Evolutionary conservation across 2,329 filamentous ascomycete genomes (phyloP), one percentile per base, ranked within the genome.

Genomic region (Penicillium sp.): DNA sequence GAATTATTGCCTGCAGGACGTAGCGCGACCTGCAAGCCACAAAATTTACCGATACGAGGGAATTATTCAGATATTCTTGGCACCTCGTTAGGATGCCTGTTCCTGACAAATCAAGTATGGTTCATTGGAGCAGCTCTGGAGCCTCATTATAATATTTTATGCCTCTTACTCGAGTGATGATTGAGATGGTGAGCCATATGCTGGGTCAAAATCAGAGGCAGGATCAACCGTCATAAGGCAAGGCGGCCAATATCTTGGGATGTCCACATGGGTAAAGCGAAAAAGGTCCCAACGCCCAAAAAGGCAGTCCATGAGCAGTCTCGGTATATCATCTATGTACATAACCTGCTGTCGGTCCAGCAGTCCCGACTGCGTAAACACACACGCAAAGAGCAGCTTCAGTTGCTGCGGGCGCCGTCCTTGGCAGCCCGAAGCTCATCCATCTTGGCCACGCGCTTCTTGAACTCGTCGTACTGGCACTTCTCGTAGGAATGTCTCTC

Each of bases 391-490:
- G 49, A 55, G 48, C 45, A 48, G 47, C 49, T 53, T 65, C 52
- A 95, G 74, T 95, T 96, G 78, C 87, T 94, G 71, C 91, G 82
- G 64, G 80, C 84, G 52, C 88, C 89, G 49, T 75, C 82, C 80
- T 94, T 95, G 50, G 87, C 83, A 58, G 82, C 90, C 67, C 89
- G 81, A 66, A 98, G 74, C 77, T 98, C 90, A 64, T 97, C 84
- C 93, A 98, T 98, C 84, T 95, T 97, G 66, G 86, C 88, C 56
- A 98, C 93, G 49, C 93, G 84, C 80, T 91, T 89, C 83, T 95
- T 95, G 79, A 98, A 98, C 71, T 97, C 93, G 56, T 87, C 87
- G 74, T 98, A 98, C 68, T 98, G 93, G 81, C 93, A 98, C 73
- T 97, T 97, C 71, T 98, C 93, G 78, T 98, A 98, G 66, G 84